A percentile compares a stretch with the other conserved stretches of the same genome.
phyloP scores from a whole-genome alignment of 192 early-diverging fungal species.

The Lunasporangiospora selenospora region DNA sequence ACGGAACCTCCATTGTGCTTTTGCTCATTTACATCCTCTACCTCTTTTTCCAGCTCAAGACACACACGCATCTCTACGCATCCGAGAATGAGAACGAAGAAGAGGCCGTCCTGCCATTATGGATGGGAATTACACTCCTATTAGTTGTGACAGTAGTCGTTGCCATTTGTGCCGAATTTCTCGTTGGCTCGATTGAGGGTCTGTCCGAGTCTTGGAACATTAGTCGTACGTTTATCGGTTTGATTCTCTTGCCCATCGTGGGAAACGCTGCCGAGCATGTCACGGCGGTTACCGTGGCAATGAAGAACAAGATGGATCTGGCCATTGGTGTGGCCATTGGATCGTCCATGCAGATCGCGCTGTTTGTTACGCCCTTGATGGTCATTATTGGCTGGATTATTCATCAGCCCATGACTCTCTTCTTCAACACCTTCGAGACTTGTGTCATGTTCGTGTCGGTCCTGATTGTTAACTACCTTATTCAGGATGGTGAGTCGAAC shows the following conservation, averaged over 20 bases:
- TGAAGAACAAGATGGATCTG: slow-evolving; percentile 93
- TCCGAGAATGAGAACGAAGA: slow-evolving; percentile 69
- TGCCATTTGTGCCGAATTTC: slow-evolving; percentile 83
- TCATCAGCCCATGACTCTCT: slow-evolving; percentile 77
- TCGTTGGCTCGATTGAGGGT: slow-evolving; percentile 85
- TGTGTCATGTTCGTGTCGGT: slow-evolving; percentile 82
- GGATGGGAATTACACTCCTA: slow-evolving; percentile 46
- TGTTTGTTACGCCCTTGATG: slow-evolving; percentile 73
- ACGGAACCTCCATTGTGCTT: slow-evolving; percentile 71
- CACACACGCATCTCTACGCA: slow-evolving; percentile 65
- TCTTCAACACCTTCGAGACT: slow-evolving; percentile 85
- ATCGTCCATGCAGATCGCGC: slow-evolving; percentile 89
- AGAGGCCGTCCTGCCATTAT: slow-evolving; percentile 61
- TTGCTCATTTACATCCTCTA: slow-evolving; percentile 71
- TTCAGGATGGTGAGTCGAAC: slow-evolving; percentile 88
- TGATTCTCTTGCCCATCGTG: slow-evolving; percentile 91
- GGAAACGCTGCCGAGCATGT: slow-evolving; percentile 92
- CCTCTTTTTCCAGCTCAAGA: slow-evolving; percentile 78
- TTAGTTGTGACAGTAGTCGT: slow-evolving; percentile 71
- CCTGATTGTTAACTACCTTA: slow-evolving; percentile 79
- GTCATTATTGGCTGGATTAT: slow-evolving; percentile 89
- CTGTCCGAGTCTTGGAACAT: slow-evolving; percentile 74
- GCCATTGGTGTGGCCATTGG: slow-evolving; percentile 90
- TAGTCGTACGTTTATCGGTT: slow-evolving; percentile 86
- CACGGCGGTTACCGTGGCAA: slow-evolving; percentile 79